Conservation (phyloP, 2,329 filamentous ascomycete species). For the Aspergillus candidus region DNA sequence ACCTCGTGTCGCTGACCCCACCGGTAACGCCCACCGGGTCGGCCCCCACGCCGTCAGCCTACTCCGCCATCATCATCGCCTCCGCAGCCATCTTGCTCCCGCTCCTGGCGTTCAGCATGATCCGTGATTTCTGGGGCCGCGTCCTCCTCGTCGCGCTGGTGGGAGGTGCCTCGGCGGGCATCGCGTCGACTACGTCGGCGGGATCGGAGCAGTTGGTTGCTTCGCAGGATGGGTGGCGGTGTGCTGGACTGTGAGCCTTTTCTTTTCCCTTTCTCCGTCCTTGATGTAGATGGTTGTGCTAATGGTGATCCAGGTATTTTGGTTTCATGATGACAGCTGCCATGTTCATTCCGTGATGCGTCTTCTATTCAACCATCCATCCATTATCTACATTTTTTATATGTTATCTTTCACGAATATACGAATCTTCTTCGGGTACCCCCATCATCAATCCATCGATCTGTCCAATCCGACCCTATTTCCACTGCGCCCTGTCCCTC, state of each 20-base stretch:
- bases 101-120: constrained; percentile 53
- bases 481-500: too few relatives aligned
- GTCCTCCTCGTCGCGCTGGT: constrained; percentile 53
- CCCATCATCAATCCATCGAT: background rate
- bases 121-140: constrained; percentile 53
- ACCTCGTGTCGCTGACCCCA: constrained; percentile 36
- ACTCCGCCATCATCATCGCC: constrained; percentile 41
- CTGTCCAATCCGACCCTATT: too few relatives aligned
- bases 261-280: constrained; percentile 1
- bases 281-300: too few relatives aligned
- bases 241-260: constrained; percentile 31
- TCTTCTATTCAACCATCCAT: background rate
- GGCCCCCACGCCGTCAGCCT: constrained; percentile 21
- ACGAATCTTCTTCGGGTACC: constrained; percentile 16
- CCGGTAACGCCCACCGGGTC: constrained; percentile 10
- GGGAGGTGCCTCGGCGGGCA: constrained; percentile 41
- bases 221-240: constrained; percentile 36
- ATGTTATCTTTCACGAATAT: background rate
- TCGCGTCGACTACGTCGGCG: constrained; percentile 32
- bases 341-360: constrained; percentile 31
- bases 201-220: constrained; percentile 32
- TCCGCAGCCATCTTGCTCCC: constrained; percentile 52
- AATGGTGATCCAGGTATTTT: constrained; percentile 27
- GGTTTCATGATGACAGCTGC: constrained; percentile 35
- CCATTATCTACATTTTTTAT: background rate